Conservation (phyloP, 192 early-diverging fungal species). For the Coemansia sp. region DNA sequence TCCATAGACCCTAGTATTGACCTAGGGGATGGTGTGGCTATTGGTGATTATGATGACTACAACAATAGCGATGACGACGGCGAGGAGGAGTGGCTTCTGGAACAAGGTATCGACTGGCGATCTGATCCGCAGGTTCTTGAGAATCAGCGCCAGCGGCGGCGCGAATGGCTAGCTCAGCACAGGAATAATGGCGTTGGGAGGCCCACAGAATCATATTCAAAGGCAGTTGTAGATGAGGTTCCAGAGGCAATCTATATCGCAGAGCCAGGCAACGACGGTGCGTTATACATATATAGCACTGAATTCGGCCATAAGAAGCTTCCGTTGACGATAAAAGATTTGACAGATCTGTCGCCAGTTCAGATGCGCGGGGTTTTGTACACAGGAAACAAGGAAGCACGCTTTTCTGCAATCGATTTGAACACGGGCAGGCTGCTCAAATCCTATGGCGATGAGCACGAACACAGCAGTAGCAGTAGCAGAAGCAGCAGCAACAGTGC, state of each 20-base stretch:
- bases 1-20: neutral
- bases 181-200: neutral
- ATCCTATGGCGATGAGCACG: constrained; percentile 56
- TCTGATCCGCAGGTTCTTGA: constrained; percentile 43
- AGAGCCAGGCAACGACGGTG: constrained; percentile 51
- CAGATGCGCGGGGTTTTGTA: constrained; percentile 61
- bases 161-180: constrained; percentile 30
- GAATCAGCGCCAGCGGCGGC: constrained; percentile 36
- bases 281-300: constrained; percentile 43
- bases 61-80: constrained; percentile 15
- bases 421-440: constrained; percentile 61
- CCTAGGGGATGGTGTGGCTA: neutral
- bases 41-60: neutral
- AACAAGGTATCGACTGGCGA: constrained; percentile 54
- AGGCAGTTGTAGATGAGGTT: constrained; percentile 9
- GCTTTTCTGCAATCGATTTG: constrained; percentile 71
- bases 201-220: neutral
- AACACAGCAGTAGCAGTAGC: constrained; percentile 9
- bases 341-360: constrained; percentile 64
- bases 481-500: no score
- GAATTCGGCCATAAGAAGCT: constrained; percentile 59
- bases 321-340: constrained; percentile 66
- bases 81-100: constrained; percentile 53
- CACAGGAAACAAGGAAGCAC: constrained; percentile 66
- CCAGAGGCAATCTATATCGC: constrained; percentile 42